Evolutionary conservation across 2,329 filamentous ascomycete species (phyloP).

Genomic region (Colletotrichum theobromicola): DNA sequence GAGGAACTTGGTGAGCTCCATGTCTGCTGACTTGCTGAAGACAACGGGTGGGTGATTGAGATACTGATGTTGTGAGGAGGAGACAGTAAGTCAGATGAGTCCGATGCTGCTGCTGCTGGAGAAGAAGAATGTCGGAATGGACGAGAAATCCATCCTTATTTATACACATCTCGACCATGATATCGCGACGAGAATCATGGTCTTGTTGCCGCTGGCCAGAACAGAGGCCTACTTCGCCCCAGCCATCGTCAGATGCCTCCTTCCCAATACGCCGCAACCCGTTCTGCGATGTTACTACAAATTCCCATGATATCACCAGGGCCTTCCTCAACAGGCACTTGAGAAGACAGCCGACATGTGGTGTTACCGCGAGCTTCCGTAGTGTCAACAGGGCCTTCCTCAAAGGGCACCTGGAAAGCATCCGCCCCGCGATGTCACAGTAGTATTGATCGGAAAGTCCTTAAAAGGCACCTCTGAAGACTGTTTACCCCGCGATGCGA

Average conservation of each 20-base stretch:
- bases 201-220: not conserved
- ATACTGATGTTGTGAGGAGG: not conserved
- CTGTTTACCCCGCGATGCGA: constrained; percentile 3
- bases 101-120: not conserved
- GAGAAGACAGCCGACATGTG: not conserved
- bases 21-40: constrained; percentile 29
- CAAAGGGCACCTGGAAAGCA: constrained; percentile 2
- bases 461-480: not conserved
- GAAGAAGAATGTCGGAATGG: not conserved
- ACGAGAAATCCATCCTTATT: not conserved
- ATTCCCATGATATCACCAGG: not conserved
- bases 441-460: not conserved
- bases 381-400: not conserved
- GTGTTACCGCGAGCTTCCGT: not conserved
- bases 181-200: not conserved
- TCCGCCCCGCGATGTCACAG: not conserved
- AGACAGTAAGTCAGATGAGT: not conserved
- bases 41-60: not conserved
- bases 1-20: constrained; percentile 44
- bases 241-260: not conserved
- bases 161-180: not conserved
- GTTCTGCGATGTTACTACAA: not conserved
- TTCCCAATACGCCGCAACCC: constrained; percentile 9
- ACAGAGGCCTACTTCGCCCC: not conserved
- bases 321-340: not conserved